Conservation (phyloP, 306 rosid genomes). For the Acacia confusa region DNA sequence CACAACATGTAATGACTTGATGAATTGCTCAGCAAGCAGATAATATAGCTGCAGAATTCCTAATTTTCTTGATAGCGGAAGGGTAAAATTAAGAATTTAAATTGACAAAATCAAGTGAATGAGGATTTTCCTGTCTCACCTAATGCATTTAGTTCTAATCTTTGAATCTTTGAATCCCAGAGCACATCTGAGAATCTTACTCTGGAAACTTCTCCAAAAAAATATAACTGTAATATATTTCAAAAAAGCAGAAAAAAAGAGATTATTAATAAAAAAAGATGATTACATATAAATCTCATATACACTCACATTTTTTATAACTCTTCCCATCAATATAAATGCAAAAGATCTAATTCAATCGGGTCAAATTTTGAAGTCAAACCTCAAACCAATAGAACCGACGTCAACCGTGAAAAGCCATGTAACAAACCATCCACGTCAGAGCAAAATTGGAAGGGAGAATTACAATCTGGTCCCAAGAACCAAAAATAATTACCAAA, state of each 20-base stretch:
- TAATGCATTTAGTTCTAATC: slow-evolving; percentile 27
- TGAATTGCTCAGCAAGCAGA: neutral
- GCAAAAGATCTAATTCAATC: neutral
- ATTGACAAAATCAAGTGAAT: slow-evolving; percentile 32
- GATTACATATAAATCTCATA: too few species aligned
- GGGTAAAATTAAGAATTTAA: slow-evolving; percentile 2
- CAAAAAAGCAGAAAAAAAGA: too few species aligned
- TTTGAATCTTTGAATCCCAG: too few species aligned
- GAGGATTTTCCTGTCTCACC: slow-evolving; percentile 48
- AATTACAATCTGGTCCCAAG: too few species aligned
- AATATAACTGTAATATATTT: too few species aligned
- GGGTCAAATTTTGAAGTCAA: neutral
- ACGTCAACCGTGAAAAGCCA: neutral
- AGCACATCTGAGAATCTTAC: too few species aligned
- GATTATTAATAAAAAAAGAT: too few species aligned
- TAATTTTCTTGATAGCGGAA: neutral
- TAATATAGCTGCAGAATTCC: neutral
- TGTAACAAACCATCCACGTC: neutral
- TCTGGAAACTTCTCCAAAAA: too few species aligned
- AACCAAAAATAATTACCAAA: too few species aligned
- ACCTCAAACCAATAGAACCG: slow-evolving; percentile 6
- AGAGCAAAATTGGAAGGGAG: neutral
- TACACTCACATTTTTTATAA: neutral
- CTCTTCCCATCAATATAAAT: neutral
- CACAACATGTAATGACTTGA: neutral